phyloP scores from a whole-genome alignment of 805 yeast species.

The Saccharomycopsis javanensis region DNA sequence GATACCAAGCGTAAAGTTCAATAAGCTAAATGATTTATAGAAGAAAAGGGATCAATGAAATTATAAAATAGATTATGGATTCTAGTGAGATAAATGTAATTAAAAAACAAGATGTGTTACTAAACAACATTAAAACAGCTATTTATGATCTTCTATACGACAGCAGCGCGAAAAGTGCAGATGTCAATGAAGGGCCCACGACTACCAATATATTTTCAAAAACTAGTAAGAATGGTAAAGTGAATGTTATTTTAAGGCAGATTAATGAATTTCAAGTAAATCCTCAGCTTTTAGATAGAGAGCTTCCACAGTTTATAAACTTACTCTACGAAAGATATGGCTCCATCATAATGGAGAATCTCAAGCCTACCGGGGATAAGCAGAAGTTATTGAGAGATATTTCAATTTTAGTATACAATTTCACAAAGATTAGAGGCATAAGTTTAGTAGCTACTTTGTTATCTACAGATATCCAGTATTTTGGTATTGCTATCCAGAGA shows the following conservation, averaged over 20 bases:
- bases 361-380: background rate
- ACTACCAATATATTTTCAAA: background rate
- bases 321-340: slow-evolving; percentile 25
- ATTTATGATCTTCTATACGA: slow-evolving; percentile 5
- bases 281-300: slow-evolving; percentile 41
- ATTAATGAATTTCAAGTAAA: slow-evolving; percentile 44
- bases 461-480: slow-evolving; percentile 45
- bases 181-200: no score
- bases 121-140: slow-evolving; percentile 16
- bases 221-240: background rate
- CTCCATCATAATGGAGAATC: background rate
- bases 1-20: background rate
- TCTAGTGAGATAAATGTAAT: slow-evolving; percentile 26
- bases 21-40: background rate
- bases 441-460: slow-evolving; percentile 52
- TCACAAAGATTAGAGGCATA: slow-evolving; percentile 58
- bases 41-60: background rate
- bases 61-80: slow-evolving; percentile 24
- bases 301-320: slow-evolving; percentile 29
- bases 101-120: slow-evolving; percentile 23
- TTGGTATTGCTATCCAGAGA: slow-evolving; percentile 30
- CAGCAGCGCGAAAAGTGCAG: no score
- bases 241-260: slow-evolving; percentile 18
- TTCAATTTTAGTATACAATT: slow-evolving; percentile 40
- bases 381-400: slow-evolving; percentile 2